These are phyloP conservation scores for Agaricus subrufescens DNA, from an alignment of 768 basidiomycete species.

Conservation along the genomic window DNA sequence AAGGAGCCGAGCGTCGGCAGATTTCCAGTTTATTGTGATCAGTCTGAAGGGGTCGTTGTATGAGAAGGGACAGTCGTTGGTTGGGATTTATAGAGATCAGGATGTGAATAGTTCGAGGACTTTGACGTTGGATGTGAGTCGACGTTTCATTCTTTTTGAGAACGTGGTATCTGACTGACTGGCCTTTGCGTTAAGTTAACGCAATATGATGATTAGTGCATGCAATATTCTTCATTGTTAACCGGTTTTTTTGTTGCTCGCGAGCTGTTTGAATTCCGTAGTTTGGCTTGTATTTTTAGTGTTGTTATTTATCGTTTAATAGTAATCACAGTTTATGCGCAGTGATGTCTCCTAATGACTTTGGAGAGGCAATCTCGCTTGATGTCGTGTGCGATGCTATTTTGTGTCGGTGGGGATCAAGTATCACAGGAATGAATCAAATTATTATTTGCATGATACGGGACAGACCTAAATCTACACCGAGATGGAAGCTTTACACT, in stretches of 20 bases:
- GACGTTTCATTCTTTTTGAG: not conserved
- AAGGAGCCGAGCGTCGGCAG: slow-evolving; percentile 72
- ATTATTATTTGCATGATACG: no score
- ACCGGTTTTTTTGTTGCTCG: not conserved
- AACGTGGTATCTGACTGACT: no score
- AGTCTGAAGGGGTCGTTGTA: slow-evolving; percentile 93
- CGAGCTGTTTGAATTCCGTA: not conserved
- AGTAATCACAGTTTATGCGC: not conserved
- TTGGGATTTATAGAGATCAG: slow-evolving; percentile 93
- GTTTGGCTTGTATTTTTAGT: slow-evolving; percentile 1
- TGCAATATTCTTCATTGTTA: not conserved
- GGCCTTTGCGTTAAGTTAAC: slow-evolving; percentile 37
- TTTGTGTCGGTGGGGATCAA: no score
- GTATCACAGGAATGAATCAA: no score
- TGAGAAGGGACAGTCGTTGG: slow-evolving; percentile 84
- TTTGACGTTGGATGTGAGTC: slow-evolving; percentile 82
- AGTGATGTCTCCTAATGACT: no score
- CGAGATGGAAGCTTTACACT: no score
- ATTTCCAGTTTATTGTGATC: slow-evolving; percentile 97
- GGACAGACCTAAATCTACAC: no score
- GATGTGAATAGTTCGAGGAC: slow-evolving; percentile 90
- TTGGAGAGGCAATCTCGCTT: no score
- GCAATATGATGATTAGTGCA: slow-evolving; percentile 51
- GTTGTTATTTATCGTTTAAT: not conserved
- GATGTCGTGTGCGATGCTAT: no score